Evolutionary conservation across 352 stramenopile genomes (phyloP), one percentile per base, ranked within the genome.

Genomic region (Globisporangium echinulatum): DNA sequence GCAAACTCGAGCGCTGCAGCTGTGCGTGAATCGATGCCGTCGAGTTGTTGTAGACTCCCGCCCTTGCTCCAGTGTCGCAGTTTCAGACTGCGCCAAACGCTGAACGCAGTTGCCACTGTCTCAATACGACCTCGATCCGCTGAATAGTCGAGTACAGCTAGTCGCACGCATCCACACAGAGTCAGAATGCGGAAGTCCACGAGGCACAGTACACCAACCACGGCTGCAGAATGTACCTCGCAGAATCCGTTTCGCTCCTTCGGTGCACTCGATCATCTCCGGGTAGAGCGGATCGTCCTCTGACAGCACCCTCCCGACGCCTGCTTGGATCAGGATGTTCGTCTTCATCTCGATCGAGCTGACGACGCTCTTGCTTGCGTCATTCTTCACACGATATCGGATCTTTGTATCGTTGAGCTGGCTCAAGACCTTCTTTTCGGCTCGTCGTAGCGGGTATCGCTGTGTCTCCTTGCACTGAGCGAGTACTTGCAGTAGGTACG

Each of bases 321-420:
- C 63, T 47, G 71, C 71, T 67, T 79, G 71, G 49, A 79, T 58
- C 8, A 79, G 56, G 43, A 73, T 63, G 51, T 69, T 79, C 10
- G 46, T 59, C 49, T 79, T 79, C 47, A 71, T 64, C 53, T 66
- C 59, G 33, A 54, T 17, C 13, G 53, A 48, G 49, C 56, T 54
- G 9, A 56, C 51, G 17, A 52, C 33, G 37, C 51, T 53, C 68
- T 64, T 74, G 17, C 25, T 33, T 6, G 40, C 50, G 0, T 36
- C 13, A 46, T 40, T 53, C 9, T 58, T 49, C 9, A 66, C 50
- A 37, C 53, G 56, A 57, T 58, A 70, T 50, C 54, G 46, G 17
- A 62, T 54, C 49, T 63, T 52, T 17, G 10, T 52, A n/a, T 60
- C 60, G 11, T 71, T 67, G 37, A 79, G 49, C 13, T 67, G 57